A percentile compares a stretch with the other conserved stretches of the same genome.
Conservation (phyloP, 2,329 filamentous ascomycete genomes). For the Sordariomycetes sp. region DNA sequence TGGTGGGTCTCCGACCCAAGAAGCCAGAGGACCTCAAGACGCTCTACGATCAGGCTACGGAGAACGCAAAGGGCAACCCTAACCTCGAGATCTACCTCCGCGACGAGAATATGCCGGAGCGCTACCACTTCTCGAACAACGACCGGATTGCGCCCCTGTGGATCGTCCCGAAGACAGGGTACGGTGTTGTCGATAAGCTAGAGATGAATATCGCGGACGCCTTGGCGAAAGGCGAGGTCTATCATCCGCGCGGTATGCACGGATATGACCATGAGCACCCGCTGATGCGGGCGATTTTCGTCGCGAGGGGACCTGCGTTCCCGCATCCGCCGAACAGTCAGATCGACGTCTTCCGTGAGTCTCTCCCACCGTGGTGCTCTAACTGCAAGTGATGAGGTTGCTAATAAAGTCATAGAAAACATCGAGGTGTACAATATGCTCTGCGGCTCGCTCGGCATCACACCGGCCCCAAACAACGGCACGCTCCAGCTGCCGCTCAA, state of each 20-base stretch:
- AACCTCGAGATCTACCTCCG: constrained; percentile 79
- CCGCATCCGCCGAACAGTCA: constrained; percentile 72
- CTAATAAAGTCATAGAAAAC: constrained; percentile 49
- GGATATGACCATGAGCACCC: constrained; percentile 93
- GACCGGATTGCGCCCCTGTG: constrained; percentile 86
- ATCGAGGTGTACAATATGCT: constrained; percentile 90
- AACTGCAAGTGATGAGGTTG: neutral
- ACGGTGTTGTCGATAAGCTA: constrained; percentile 72
- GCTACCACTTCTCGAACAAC: constrained; percentile 85
- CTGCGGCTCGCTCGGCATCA: constrained; percentile 71
- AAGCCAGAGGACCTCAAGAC: constrained; percentile 48
- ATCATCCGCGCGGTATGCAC: constrained; percentile 74
- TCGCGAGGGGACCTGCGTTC: constrained; percentile 85
- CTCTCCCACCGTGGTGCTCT: neutral
- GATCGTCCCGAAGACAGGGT: constrained; percentile 86
- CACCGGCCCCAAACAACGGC: constrained; percentile 71
- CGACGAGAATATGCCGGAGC: constrained; percentile 77
- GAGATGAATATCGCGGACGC: constrained; percentile 66
- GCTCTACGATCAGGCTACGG: constrained; percentile 42
- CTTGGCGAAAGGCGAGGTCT: constrained; percentile 46
- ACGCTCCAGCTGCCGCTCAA: constrained; percentile 62
- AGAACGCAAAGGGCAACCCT: constrained; percentile 34
- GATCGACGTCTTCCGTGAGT: constrained; percentile 72
- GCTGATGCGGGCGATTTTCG: constrained; percentile 90
- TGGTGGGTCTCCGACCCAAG: constrained; percentile 78